phyloP scores from a whole-genome alignment of 2,329 filamentous ascomycete species.

The Penicillium thymicola region DNA sequence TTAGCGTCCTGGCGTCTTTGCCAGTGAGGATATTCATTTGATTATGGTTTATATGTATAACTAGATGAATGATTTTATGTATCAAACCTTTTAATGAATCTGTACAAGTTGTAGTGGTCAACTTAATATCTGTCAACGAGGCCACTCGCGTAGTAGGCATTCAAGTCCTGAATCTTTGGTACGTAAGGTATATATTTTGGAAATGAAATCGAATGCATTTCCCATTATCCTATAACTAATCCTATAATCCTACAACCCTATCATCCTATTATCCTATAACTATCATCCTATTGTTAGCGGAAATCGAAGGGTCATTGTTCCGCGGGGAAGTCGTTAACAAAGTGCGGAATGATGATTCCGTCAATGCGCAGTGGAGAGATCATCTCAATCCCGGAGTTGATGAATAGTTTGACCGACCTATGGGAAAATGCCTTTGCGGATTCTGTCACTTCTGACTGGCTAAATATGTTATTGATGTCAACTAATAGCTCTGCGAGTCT shows the following conservation, averaged over 20 bases:
- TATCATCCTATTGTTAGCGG: background rate
- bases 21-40: slow-evolving; percentile 3
- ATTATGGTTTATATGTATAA: slow-evolving; percentile 19
- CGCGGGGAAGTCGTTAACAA: background rate
- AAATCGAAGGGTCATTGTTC: background rate
- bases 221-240: no score
- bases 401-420: background rate
- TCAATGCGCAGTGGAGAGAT: background rate
- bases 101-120: background rate
- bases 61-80: slow-evolving; percentile 25
- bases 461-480: background rate
- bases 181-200: no score
- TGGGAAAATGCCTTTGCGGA: background rate
- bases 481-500: background rate
- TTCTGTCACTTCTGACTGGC: slow-evolving; percentile 1
- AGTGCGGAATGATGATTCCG: slow-evolving; percentile 13
- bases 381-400: background rate
- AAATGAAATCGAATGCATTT: no score
- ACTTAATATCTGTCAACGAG: background rate
- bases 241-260: no score
- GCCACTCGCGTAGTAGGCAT: no score
- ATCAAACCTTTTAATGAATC: slow-evolving; percentile 1
- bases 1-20: background rate
- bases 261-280: no score
- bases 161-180: no score